These are phyloP conservation scores for Vinca minor DNA, from an alignment of 257 asterid genomes.

Conservation along the genomic window DNA sequence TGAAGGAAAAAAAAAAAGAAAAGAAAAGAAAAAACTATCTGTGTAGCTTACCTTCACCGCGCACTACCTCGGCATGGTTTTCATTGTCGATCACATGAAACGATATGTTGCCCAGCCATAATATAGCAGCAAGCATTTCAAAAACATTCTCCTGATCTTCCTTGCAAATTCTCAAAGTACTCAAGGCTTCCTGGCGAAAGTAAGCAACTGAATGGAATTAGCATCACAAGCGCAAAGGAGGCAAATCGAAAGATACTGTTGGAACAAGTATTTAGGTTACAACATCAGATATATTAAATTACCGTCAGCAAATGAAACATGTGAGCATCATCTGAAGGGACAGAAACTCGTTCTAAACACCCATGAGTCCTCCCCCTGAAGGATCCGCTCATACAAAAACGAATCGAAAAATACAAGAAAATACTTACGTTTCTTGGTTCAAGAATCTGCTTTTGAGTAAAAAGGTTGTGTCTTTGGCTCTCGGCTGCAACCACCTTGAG, in stretches of 20 bases:
- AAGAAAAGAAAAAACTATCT: too few species aligned
- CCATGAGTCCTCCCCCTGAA: too few species aligned
- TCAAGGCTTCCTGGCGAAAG: conserved; percentile 63
- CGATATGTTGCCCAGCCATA: conserved; percentile 94
- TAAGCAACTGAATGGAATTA: conserved; percentile 13
- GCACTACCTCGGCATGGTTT: conserved; percentile 60
- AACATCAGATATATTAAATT: conserved; percentile 8
- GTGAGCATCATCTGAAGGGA: conserved; percentile 53
- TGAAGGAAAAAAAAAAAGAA: too few species aligned
- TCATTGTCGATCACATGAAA: conserved; percentile 59
- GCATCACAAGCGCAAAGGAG: neutral
- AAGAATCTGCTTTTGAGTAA: too few species aligned
- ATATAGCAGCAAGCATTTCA: conserved; percentile 81
- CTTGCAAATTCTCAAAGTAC: conserved; percentile 48
- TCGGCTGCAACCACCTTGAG: too few species aligned
- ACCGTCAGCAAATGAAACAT: conserved; percentile 51
- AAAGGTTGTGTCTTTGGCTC: too few species aligned
- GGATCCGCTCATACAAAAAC: too few species aligned
- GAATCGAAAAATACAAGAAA: too few species aligned
- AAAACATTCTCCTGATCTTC: conserved; percentile 69
- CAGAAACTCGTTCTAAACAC: too few species aligned
- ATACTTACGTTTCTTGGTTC: too few species aligned
- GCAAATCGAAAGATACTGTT: neutral
- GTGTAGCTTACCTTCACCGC: conserved; percentile 64
- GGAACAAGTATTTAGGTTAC: neutral